Evolutionary conservation across 176 grass and related monocot genomes (phyloP), one percentile per base, ranked within the genome.

Genomic region (Pharus latifolius): DNA sequence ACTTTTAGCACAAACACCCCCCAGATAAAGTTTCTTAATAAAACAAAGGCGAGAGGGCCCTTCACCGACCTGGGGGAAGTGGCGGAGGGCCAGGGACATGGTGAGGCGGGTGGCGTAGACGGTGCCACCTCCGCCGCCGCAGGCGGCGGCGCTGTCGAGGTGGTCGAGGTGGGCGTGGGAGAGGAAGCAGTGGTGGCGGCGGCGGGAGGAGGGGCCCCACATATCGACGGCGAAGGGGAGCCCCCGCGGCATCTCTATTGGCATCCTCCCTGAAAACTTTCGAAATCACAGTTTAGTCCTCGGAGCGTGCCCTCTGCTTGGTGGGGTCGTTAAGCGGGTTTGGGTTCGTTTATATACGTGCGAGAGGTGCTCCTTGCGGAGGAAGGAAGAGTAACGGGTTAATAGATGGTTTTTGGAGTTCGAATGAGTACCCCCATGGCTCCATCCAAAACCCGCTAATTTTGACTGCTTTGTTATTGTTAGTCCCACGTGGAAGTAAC

Each of bases 241-340:
- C 0, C 85, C 88, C 79, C 46, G 71, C 34, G 92, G 92, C 88
- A 96, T 88, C 67, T 96, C 92, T 60, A 96, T 96, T 76, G 92
- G 92, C 92, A 96, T 96, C 70, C 44, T 77, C 25, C 70, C 75
- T 19, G 0, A 0, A 15, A 14, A 8, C 11, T 35, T 63, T 29
- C 0, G 0, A 53, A 62, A 41, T 83, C 68, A 59, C 46, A 8
- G 3, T 24, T 7, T 3, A 5, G 53, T 30, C 61, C 70, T 60
- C 55, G 50, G 0, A 25, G 10, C 66, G 26, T 15, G 1, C 5
- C 43, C 16, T 0, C 22, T 33, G 7, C 12, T 0, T 30, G 8
- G 31, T 60, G 51, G 40, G 53, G 15, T 1, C 30, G 17, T 2
- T 6, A 38, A 6, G 9, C 2, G 45, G 0, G 45, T 35, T 19